phyloP scores from a whole-genome alignment of 352 stramenopile genomes.

The Pythium oligandrum region DNA sequence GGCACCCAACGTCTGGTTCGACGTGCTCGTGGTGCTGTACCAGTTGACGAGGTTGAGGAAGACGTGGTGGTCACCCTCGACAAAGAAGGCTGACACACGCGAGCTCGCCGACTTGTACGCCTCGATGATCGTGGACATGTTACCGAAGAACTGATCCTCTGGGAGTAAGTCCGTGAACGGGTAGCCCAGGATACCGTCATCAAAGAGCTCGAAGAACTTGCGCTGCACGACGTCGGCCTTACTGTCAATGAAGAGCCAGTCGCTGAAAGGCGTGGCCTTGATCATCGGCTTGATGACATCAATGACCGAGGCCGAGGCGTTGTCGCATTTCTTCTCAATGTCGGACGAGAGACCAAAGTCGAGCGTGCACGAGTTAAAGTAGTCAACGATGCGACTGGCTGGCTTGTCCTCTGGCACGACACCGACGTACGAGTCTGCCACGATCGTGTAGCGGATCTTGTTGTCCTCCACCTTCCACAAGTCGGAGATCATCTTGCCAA shows the following conservation, averaged over 20 bases:
- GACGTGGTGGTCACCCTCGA: constrained; percentile 41
- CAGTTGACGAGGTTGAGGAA: constrained; percentile 25
- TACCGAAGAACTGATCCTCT: constrained; percentile 46
- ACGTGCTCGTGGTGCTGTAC: constrained; percentile 6
- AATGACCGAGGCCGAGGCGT: constrained; percentile 32
- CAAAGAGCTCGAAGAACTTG: constrained; percentile 59
- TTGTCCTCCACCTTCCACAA: constrained; percentile 53
- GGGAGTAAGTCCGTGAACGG: constrained; percentile 52
- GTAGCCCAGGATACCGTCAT: constrained; percentile 43
- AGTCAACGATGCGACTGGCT: constrained; percentile 45
- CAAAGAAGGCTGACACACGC: constrained; percentile 39
- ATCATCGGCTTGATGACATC: constrained; percentile 55
- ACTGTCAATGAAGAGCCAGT: constrained; percentile 68
- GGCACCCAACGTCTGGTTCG: constrained; percentile 13
- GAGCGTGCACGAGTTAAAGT: constrained; percentile 51
- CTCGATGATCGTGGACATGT: constrained; percentile 33
- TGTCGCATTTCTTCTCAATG: constrained; percentile 39
- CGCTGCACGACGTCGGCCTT: constrained; percentile 58
- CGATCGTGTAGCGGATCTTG: constrained; percentile 47
- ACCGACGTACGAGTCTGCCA: constrained; percentile 62
- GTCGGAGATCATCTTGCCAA: constrained; percentile 39
- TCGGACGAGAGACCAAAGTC: constrained; percentile 34
- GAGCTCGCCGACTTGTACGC: constrained; percentile 34
- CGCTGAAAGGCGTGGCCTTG: constrained; percentile 29
- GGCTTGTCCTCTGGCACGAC: constrained; percentile 45